phyloP scores from a whole-genome alignment of 1,139 yeast genomes.

The Wickerhamomyces sp. region DNA sequence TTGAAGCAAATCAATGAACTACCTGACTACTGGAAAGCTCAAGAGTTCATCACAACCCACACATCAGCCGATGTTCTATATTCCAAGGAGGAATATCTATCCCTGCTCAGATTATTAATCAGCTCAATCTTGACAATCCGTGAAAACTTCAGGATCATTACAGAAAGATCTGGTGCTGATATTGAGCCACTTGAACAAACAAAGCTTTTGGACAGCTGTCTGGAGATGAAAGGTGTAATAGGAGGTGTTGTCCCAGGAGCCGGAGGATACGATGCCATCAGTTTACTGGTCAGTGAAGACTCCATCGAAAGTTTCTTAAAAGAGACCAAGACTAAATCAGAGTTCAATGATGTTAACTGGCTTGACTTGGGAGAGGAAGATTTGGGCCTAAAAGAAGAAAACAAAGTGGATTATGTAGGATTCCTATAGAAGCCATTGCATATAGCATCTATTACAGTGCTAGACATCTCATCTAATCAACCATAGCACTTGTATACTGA shows the following conservation, averaged over 20 bases:
- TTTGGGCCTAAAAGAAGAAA: conserved; percentile 40
- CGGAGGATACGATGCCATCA: conserved; percentile 93
- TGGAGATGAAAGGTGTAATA: conserved; percentile 59
- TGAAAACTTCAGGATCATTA: conserved; percentile 48
- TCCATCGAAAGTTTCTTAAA: conserved; percentile 36
- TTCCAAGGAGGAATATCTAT: conserved; percentile 9
- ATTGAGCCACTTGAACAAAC: conserved; percentile 85
- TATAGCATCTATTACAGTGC: too few species aligned
- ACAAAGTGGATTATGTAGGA: conserved; percentile 2
- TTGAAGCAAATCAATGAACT: conserved; percentile 38
- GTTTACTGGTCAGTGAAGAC: conserved; percentile 55
- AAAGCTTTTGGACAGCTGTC: conserved; percentile 56
- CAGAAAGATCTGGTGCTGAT: conserved; percentile 69
- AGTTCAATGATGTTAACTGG: conserved; percentile 54
- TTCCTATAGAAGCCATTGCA: conserved; percentile 1
- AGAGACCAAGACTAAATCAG: conserved; percentile 26
- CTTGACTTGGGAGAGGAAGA: conserved; percentile 57
- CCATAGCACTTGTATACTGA: too few species aligned
- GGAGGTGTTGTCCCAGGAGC: conserved; percentile 99
- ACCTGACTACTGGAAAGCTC: conserved; percentile 23
- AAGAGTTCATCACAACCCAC: conserved; percentile 21
- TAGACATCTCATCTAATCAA: too few species aligned
- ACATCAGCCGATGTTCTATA: conserved; percentile 17
- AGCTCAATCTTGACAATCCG: conserved; percentile 47
- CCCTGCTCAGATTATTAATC: conserved; percentile 26